A percentile compares a stretch with the other conserved stretches of the same genome.
Evolutionary conservation across 2,329 filamentous ascomycete genomes (phyloP).

Genomic region (Dothistroma septosporum): DNA sequence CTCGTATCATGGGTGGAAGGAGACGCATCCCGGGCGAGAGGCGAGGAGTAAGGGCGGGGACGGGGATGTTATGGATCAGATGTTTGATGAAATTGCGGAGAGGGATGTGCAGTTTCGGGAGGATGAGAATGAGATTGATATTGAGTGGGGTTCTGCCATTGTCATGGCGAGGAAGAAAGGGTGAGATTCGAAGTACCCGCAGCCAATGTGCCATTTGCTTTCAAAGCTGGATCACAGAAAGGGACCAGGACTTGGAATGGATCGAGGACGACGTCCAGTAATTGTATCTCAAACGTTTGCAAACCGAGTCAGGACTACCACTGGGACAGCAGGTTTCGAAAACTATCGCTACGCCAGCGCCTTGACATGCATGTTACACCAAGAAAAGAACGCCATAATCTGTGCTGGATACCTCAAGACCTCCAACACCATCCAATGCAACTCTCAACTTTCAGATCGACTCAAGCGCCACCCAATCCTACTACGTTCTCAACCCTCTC

Average conservation of each 20-base stretch:
- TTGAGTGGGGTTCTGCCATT: slow-evolving; percentile 60
- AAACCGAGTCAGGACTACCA: too few species aligned
- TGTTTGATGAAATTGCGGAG: slow-evolving; percentile 57
- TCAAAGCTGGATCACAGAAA: too few species aligned
- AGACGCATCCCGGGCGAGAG: slow-evolving; percentile 50
- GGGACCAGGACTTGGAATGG: too few species aligned
- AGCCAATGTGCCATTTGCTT: too few species aligned
- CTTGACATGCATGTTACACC: too few species aligned
- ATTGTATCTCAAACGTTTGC: too few species aligned
- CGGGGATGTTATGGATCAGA: slow-evolving; percentile 59
- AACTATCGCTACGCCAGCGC: too few species aligned
- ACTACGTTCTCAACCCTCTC: slow-evolving; percentile 8
- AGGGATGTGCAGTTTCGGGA: slow-evolving; percentile 53
- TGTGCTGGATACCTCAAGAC: not conserved
- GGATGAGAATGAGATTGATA: slow-evolving; percentile 48
- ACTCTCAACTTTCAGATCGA: too few species aligned
- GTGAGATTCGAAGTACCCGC: not conserved
- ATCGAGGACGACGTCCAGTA: too few species aligned
- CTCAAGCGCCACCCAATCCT: too few species aligned
- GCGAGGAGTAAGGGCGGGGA: slow-evolving; percentile 52
- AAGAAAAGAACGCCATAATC: too few species aligned
- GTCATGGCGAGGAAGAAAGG: slow-evolving; percentile 51
- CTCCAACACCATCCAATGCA: not conserved
- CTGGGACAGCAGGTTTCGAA: too few species aligned
- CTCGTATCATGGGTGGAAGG: slow-evolving; percentile 56